A percentile compares a stretch with the other conserved stretches of the same genome.
Conservation (phyloP, 2,329 filamentous ascomycete genomes). For the Lithohypha guttulata region DNA sequence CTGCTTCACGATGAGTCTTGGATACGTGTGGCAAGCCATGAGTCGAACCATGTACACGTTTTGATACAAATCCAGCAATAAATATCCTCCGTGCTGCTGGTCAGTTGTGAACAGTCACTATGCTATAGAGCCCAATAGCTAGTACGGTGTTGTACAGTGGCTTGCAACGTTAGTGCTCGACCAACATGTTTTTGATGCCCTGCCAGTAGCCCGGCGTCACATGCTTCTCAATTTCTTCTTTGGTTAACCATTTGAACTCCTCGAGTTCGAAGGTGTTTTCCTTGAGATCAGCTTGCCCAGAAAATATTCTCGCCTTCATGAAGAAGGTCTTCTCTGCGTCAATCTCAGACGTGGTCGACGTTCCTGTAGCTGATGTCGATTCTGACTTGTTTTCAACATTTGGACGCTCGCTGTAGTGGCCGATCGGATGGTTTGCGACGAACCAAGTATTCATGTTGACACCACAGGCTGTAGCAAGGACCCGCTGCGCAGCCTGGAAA, state of each 20-base stretch:
- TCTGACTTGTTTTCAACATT: constrained; percentile 6
- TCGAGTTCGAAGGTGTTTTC: constrained; percentile 56
- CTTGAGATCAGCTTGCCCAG: constrained; percentile 73
- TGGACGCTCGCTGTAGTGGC: constrained; percentile 46
- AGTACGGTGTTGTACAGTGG: no score
- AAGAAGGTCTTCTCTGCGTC: constrained; percentile 82
- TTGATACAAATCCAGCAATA: background rate
- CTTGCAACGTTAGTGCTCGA: constrained; percentile 53
- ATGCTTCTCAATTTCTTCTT: constrained; percentile 66
- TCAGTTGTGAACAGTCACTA: no score
- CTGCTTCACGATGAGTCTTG: no score
- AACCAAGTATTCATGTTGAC: constrained; percentile 99
- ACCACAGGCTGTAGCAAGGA: constrained; percentile 66
- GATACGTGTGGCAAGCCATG: no score
- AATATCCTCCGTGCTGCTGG: no score
- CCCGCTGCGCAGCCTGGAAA: constrained; percentile 67
- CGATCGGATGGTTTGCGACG: constrained; percentile 79
- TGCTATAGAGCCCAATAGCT: no score
- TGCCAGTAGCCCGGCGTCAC: constrained; percentile 61
- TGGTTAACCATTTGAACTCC: constrained; percentile 88
- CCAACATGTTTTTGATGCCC: constrained; percentile 71
- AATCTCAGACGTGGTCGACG: constrained; percentile 23
- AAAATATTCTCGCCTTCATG: constrained; percentile 92
- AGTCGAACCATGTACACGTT: no score
- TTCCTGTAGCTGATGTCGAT: constrained; percentile 11